phyloP scores from a whole-genome alignment of 1,284 basidiomycete species.

The Ustilago cynodontis region DNA sequence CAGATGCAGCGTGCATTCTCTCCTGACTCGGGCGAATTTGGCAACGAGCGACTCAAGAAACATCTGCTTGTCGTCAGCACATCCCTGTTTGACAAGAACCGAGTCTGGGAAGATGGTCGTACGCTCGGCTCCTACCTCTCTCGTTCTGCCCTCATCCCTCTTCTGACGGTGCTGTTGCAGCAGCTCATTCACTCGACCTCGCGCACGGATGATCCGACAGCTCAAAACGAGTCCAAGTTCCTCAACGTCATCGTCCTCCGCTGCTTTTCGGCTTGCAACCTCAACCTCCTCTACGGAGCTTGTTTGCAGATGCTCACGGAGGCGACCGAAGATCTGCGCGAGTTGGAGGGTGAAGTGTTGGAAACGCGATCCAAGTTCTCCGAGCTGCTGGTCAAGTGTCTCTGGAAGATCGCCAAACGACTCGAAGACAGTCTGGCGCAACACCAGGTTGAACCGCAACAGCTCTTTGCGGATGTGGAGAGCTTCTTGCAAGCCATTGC shows the following conservation, averaged over 20 bases:
- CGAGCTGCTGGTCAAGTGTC: slow-evolving; percentile 95
- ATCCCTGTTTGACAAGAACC: slow-evolving; percentile 56
- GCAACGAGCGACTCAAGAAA: slow-evolving; percentile 58
- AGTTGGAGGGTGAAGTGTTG: slow-evolving; percentile 69
- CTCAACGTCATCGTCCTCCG: slow-evolving; percentile 98
- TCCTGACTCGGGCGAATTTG: slow-evolving; percentile 23
- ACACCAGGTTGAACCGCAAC: slow-evolving; percentile 83
- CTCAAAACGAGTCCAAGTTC: slow-evolving; percentile 86
- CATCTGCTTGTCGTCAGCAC: slow-evolving; percentile 60
- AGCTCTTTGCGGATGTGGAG: slow-evolving; percentile 92
- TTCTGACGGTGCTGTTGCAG: slow-evolving; percentile 84
- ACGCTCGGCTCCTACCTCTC: slow-evolving; percentile 61
- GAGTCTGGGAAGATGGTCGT: slow-evolving; percentile 52
- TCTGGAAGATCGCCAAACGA: slow-evolving; percentile 96
- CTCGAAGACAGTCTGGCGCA: slow-evolving; percentile 91
- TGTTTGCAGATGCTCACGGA: slow-evolving; percentile 86
- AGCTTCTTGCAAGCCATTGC: slow-evolving; percentile 92
- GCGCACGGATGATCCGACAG: slow-evolving; percentile 63
- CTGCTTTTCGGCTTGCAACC: slow-evolving; percentile 88
- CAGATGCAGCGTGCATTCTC: slow-evolving; percentile 56
- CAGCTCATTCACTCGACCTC: slow-evolving; percentile 82
- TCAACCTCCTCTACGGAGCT: slow-evolving; percentile 89
- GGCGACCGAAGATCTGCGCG: slow-evolving; percentile 86
- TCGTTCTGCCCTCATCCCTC: slow-evolving; percentile 50
- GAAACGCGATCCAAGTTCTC: slow-evolving; percentile 81